These are phyloP conservation scores for Naematelia aurantialba DNA, from an alignment of 768 basidiomycete species.

Conservation along the genomic window DNA sequence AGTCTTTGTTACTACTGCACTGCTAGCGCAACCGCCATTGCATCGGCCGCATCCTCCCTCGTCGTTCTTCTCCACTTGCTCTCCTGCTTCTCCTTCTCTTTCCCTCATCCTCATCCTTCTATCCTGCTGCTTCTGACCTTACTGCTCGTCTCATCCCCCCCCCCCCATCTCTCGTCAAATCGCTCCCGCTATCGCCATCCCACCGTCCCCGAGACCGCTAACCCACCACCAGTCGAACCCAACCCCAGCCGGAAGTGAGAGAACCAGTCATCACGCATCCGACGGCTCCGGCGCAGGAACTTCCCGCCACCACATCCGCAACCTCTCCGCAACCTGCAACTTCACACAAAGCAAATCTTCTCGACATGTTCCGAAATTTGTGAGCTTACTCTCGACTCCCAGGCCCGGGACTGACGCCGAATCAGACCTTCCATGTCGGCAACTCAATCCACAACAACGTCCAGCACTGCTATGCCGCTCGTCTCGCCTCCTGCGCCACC, in stretches of 20 bases:
- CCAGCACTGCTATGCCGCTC: background rate
- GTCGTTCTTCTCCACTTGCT: no score
- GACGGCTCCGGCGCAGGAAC: background rate
- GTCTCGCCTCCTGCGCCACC: background rate
- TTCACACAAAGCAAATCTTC: background rate
- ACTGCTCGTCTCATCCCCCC: no score
- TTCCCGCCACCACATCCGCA: background rate
- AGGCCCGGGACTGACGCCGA: no score
- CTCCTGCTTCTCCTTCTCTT: no score
- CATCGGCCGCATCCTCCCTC: no score
- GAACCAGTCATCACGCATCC: constrained; percentile 20
- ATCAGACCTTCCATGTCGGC: background rate
- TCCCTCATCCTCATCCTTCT: no score
- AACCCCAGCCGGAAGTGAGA: background rate
- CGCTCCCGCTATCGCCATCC: no score
- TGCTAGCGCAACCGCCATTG: background rate
- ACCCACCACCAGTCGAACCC: background rate
- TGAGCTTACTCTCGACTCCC: background rate
- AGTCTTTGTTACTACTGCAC: background rate
- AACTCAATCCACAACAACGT: background rate
- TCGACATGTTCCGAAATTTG: background rate
- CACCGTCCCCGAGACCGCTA: background rate
- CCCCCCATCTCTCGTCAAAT: no score
- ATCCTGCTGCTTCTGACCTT: no score
- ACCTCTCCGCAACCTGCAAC: background rate